phyloP scores from a whole-genome alignment of 1,139 yeast species.

The Geotrichum candidum region DNA sequence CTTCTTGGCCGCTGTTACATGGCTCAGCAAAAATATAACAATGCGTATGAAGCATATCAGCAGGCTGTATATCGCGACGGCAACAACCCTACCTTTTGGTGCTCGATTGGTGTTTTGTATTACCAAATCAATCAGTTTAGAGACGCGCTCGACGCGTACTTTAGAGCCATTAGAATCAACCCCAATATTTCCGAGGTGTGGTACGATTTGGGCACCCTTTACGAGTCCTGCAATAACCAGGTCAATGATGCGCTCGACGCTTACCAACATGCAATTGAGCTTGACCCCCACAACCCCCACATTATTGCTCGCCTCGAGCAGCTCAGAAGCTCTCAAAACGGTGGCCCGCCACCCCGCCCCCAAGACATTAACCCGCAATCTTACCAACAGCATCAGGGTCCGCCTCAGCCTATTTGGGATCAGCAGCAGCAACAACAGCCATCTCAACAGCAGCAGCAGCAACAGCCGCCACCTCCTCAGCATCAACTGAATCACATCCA shows the following conservation, averaged over 20 bases:
- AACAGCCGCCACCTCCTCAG: background rate
- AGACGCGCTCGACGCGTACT: conserved; percentile 95
- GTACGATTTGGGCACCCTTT: conserved; percentile 95
- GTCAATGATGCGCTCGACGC: conserved; percentile 93
- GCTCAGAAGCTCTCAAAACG: conserved; percentile 36
- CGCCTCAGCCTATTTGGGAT: conserved; percentile 3
- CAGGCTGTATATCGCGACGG: conserved; percentile 97
- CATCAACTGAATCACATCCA: background rate
- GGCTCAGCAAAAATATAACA: conserved; percentile 90
- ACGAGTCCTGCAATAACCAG: conserved; percentile 96
- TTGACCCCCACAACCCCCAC: conserved; percentile 91
- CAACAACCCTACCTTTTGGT: conserved; percentile 97
- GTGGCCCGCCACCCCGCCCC: conserved; percentile 40
- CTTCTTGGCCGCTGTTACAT: conserved; percentile 93
- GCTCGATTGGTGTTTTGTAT: conserved; percentile 94
- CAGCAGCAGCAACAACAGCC: conserved; percentile 39
- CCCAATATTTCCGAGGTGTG: conserved; percentile 96
- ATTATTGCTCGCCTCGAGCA: conserved; percentile 89
- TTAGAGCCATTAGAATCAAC: conserved; percentile 89
- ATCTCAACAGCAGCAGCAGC: conserved; percentile 1
- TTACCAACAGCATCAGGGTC: conserved; percentile 12
- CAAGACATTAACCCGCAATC: conserved; percentile 43
- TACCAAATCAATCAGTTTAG: conserved; percentile 93
- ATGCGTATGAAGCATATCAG: conserved; percentile 97
- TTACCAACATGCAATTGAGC: conserved; percentile 88